Evolutionary conservation across 768 basidiomycete species (phyloP), one percentile per base, ranked within the genome.

Genomic region (Phlebiopsis flavidoalba): DNA sequence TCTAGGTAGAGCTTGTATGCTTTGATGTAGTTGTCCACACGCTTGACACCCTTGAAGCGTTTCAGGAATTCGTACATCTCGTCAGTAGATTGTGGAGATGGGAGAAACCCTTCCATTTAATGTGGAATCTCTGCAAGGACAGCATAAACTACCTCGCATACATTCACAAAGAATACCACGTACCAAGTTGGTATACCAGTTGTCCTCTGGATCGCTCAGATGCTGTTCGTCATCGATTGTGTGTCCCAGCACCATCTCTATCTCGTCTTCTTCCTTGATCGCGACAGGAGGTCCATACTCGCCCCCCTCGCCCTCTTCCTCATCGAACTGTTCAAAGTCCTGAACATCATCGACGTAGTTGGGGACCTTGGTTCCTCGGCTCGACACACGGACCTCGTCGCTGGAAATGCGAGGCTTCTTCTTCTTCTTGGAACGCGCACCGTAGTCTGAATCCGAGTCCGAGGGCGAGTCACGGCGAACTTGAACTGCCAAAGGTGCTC

Each of bases 1-100:
- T 82, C 77, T 64, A 89, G 84, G 77, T 91, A 93, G 0, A 71
- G 67, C 70, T 89, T 91, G 76, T 89, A 91, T 36, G 84, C 83
- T 71, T 95, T 96, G 83, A 99, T 97, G 75, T 98, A 99, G 75
- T 99, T 98, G 76, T 98, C 97, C 63, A 99, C 93, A 54, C 95
- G 91, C 74, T 98, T 98, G 66, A 97, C 80, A 26, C 97, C 97
- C 71, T 88, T 91, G 83, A 90, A 98, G 24, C 90, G 85, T 74
- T 96, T 98, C 61, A 98, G 78, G 74, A 96, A 98, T 70, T 94
- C 88, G 78, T 98, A 97, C 15, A 88, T 88, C 75, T 99, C 97
- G 71, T 98, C 96, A n/a, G 97, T 99, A n/a, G n/a, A 70, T 99
- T 98, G 79, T 98, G 97, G 15, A 98, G 81, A 72, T 98, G 96